A percentile compares a stretch with the other conserved stretches of the same genome.
These are phyloP conservation scores for Byssochlamys sp. DNA, from an alignment of 2,329 filamentous ascomycete genomes.

Conservation along the genomic window DNA sequence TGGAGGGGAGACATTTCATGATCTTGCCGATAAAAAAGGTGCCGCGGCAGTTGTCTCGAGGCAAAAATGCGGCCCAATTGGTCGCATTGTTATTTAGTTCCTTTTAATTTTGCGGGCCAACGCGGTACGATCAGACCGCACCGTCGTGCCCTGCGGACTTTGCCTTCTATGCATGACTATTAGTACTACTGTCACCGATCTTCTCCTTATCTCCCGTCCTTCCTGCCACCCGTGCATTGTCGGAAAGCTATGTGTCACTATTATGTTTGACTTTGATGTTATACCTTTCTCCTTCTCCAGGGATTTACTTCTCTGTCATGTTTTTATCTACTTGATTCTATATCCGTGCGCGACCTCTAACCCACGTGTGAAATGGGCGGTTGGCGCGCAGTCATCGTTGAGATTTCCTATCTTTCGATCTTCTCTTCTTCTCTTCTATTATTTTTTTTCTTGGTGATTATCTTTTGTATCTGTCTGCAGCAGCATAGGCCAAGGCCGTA, in stretches of 20 bases:
- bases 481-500: background rate
- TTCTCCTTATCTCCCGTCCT: background rate
- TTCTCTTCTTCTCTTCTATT: conserved; percentile 7
- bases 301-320: background rate
- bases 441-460: background rate
- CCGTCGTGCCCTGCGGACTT: background rate
- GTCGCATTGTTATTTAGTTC: conserved; percentile 9
- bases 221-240: background rate
- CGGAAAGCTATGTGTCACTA: background rate
- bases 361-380: background rate
- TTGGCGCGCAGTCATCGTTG: background rate
- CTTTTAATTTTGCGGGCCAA: background rate
- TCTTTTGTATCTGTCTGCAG: background rate
- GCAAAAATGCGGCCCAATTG: conserved; percentile 1
- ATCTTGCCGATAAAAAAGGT: background rate
- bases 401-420: background rate
- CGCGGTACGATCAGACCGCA: background rate
- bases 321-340: background rate
- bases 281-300: background rate
- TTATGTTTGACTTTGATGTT: background rate
- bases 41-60: background rate
- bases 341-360: background rate
- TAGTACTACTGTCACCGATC: background rate
- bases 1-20: background rate
- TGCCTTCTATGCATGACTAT: background rate